Evolutionary conservation across 2,329 filamentous ascomycete species (phyloP), one percentile per base, ranked within the genome.

Genomic region (Penicillium thymicola): DNA sequence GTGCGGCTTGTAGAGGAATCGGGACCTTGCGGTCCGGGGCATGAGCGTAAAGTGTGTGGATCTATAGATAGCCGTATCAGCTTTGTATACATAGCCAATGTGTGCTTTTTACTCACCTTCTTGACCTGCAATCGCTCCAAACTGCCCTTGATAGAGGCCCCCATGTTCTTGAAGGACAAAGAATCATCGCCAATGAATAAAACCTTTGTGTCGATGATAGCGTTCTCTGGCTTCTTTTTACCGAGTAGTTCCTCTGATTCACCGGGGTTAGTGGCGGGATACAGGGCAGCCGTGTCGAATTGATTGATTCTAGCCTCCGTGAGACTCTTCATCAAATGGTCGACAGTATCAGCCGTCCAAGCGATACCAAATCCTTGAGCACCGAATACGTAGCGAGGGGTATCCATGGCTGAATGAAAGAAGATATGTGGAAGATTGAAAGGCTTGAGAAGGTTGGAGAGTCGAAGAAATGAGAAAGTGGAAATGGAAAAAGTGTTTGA

Each of bases 221-320:
- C 51, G 42, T 50, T 14, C 2, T 14, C 27, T 10, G 36, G 45
- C n/a, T 42, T 54, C 13, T 28, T 42, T 11, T 50, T 25, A 11
- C 51, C 51, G 5, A 54, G 51, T 1, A 54, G 27, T 4, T 50
- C 13, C 37, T 54, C 51, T 1, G 51, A 54, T 21, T 14, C 30
- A 42, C 51, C 51, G 1, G 51, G 51, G 13, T 41, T 50, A 5
- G 51, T 50, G 4, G 45, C 51, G 8, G 51, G 51, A 40, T 54
- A 49, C 10, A 54, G 28, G 16, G 52, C 52, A 37, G 52, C 52
- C 1, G 52, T 54, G 10, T 54, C 52, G 6, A 54, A 54, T 4
- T 41, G 45, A 14, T 28, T 3, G 10, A 54, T 50, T n/a, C 5
- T 37, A 27, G 44, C 37, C 27, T 43, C 13, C 1, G 16, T 30